Conservation (phyloP, 768 basidiomycete genomes). For the Pleurotus pulmonarius region DNA sequence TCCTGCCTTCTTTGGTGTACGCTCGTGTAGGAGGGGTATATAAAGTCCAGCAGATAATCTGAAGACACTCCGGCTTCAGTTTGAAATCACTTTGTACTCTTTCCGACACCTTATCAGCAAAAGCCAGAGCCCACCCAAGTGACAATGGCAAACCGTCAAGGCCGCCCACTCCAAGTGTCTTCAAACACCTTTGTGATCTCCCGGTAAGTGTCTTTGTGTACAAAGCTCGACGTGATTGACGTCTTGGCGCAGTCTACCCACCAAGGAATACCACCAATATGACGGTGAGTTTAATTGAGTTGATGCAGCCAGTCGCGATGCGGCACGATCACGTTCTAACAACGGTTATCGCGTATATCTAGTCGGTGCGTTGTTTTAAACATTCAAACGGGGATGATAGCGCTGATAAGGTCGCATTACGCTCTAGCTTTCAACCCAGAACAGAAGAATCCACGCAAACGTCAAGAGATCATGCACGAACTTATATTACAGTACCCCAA, state of each 20-base stretch:
- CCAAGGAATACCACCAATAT: slow-evolving; percentile 24
- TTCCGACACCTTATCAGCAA: too few species aligned
- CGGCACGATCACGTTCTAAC: not conserved
- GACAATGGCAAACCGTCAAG: slow-evolving; percentile 1
- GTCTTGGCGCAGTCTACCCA: slow-evolving; percentile 18
- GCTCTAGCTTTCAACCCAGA: slow-evolving; percentile 13
- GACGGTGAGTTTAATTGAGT: slow-evolving; percentile 18
- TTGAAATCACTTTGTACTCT: too few species aligned
- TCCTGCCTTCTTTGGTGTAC: too few species aligned
- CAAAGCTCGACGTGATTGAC: not conserved
- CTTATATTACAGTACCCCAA: slow-evolving; percentile 34
- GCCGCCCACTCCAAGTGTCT: slow-evolving; percentile 14
- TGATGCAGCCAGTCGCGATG: not conserved
- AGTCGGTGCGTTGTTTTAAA: slow-evolving; percentile 11
- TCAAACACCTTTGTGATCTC: slow-evolving; percentile 27
- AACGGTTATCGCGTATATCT: not conserved
- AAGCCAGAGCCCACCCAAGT: not conserved
- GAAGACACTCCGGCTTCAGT: too few species aligned
- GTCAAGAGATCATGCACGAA: slow-evolving; percentile 29
- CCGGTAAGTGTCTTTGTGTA: slow-evolving; percentile 11
- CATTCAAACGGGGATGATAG: not conserved
- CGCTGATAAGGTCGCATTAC: not conserved
- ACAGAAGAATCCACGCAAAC: slow-evolving; percentile 17
- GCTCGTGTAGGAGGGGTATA: too few species aligned
- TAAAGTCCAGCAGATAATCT: too few species aligned